Conservation (phyloP, 192 early-diverging fungal genomes). For the Diversispora epigaea region DNA sequence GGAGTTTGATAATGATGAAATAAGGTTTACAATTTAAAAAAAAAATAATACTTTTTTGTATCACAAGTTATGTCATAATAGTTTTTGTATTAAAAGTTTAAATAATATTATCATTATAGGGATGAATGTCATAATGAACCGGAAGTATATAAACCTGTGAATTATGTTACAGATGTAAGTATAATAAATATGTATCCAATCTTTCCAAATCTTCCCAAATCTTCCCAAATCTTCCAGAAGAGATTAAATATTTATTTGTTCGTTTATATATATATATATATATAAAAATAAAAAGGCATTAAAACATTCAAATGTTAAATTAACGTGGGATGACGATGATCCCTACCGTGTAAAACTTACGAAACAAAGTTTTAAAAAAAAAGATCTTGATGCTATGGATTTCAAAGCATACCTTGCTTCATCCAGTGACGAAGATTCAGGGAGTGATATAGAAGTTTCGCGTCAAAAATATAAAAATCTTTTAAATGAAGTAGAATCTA, state of each 20-base stretch:
- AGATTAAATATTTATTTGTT: neutral
- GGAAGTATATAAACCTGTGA: conserved; percentile 66
- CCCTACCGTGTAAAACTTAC: conserved; percentile 77
- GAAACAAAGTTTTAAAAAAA: conserved; percentile 79
- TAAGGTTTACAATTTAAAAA: neutral
- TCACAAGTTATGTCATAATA: neutral
- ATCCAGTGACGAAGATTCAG: conserved; percentile 63
- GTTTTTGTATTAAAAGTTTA: neutral
- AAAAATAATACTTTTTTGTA: no score
- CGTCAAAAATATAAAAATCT: conserved; percentile 52
- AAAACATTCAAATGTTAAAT: conserved; percentile 88
- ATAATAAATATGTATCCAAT: neutral
- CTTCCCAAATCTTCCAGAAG: neutral
- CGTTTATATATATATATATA: no score
- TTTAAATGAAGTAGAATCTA: conserved; percentile 37
- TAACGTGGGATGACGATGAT: conserved; percentile 97
- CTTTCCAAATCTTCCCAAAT: neutral
- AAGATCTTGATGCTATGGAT: conserved; percentile 89
- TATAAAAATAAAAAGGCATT: conserved; percentile 56
- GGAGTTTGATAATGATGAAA: conserved; percentile 76
- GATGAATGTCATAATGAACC: conserved; percentile 60
- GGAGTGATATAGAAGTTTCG: conserved; percentile 50
- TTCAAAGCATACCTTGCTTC: conserved; percentile 87
- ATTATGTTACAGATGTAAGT: conserved; percentile 66
- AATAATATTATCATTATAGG: neutral